These are phyloP conservation scores for Sporobolomyces roseus DNA, from an alignment of 768 basidiomycete species.

Conservation along the genomic window DNA sequence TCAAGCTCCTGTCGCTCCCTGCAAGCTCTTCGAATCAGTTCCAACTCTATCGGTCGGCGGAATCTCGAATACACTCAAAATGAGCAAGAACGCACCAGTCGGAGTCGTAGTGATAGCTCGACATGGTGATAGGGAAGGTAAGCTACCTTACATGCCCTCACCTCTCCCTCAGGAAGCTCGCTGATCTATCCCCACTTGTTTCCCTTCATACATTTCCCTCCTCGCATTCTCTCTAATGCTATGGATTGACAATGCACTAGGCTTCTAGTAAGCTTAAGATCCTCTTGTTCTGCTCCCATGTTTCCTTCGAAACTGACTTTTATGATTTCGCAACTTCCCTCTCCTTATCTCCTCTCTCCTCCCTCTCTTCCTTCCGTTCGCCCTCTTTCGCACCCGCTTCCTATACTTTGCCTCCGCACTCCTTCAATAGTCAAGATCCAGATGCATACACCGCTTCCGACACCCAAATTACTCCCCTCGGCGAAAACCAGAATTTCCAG, in stretches of 20 bases:
- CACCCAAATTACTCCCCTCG: constrained; percentile 57
- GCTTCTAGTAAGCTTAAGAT: constrained; percentile 4
- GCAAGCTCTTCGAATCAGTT: too few relatives aligned
- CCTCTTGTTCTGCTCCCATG: too few relatives aligned
- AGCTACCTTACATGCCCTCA: background rate
- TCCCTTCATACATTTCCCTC: too few relatives aligned
- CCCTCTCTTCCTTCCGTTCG: background rate
- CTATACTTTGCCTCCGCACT: background rate
- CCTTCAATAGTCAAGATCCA: constrained; percentile 25
- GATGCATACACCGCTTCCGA: constrained; percentile 50
- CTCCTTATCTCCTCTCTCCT: background rate
- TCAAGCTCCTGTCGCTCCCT: too few relatives aligned
- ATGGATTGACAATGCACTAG: too few relatives aligned
- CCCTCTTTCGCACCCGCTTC: background rate
- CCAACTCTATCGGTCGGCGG: too few relatives aligned
- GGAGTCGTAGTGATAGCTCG: constrained; percentile 65
- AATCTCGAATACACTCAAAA: too few relatives aligned
- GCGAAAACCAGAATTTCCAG: constrained; percentile 51
- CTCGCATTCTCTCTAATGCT: too few relatives aligned
- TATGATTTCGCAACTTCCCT: background rate
- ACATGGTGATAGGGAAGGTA: constrained; percentile 51
- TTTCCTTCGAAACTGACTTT: background rate
- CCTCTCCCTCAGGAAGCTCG: too few relatives aligned
- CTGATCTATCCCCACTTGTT: background rate
- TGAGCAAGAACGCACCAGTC: constrained; percentile 24